Evolutionary conservation across 257 asterid genomes (phyloP).

Genomic region (Scutellaria barbata): DNA sequence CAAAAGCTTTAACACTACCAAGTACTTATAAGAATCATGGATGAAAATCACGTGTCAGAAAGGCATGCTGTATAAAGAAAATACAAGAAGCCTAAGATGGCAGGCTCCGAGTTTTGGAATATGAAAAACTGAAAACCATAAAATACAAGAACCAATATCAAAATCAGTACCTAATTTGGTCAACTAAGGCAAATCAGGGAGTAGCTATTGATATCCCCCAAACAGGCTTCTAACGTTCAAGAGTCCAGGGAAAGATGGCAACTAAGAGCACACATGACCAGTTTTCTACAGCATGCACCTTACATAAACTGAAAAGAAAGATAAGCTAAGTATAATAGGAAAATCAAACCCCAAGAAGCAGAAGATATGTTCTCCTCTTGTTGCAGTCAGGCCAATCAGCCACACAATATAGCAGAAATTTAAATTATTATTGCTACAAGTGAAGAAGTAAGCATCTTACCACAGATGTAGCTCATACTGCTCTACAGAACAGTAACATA

Average conservation of each 20-base stretch:
- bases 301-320: slow-evolving; percentile 1
- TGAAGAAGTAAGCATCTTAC: slow-evolving; percentile 10
- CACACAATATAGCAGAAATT: slow-evolving; percentile 14
- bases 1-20: slow-evolving; percentile 15
- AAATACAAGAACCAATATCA: slow-evolving; percentile 6
- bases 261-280: slow-evolving; percentile 11
- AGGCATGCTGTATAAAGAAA: slow-evolving; percentile 13
- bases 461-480: slow-evolving; percentile 17
- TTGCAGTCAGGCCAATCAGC: slow-evolving; percentile 14
- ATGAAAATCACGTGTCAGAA: slow-evolving; percentile 22
- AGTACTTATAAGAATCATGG: slow-evolving; percentile 15
- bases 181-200: not conserved
- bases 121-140: slow-evolving; percentile 13
- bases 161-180: slow-evolving; percentile 24
- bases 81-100: slow-evolving; percentile 26
- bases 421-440: not conserved
- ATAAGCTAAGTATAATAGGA: slow-evolving; percentile 17
- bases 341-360: slow-evolving; percentile 18
- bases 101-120: slow-evolving; percentile 11
- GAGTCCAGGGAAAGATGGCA: not conserved
- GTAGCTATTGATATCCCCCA: not conserved
- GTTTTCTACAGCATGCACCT: not conserved
- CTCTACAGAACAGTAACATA: not conserved
- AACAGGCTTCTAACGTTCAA: too few species aligned
- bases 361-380: not conserved